Conservation (phyloP, 2,329 filamentous ascomycete species). For the Trichoderma sp. region DNA sequence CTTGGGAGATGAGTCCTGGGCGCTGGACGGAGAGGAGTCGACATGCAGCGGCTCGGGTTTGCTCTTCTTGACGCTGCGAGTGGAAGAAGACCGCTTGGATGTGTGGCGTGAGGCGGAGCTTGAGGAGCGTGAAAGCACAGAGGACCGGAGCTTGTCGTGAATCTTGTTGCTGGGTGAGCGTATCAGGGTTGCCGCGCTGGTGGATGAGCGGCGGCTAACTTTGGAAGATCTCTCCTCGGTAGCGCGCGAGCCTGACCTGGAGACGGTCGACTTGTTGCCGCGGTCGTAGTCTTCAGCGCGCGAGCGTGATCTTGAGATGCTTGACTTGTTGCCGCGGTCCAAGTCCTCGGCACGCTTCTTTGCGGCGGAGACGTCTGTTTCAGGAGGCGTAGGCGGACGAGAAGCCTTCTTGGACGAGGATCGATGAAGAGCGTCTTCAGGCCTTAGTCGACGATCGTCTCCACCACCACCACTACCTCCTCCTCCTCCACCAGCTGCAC, state of each 20-base stretch:
- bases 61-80: conserved; percentile 29
- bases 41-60: conserved; percentile 41
- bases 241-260: conserved; percentile 44
- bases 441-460: conserved; percentile 43
- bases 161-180: conserved; percentile 36
- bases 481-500: conserved; percentile 34
- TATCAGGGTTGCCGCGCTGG: conserved; percentile 57
- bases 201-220: conserved; percentile 53
- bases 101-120: conserved; percentile 34
- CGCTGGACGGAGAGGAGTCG: conserved; percentile 46
- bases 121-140: conserved; percentile 33
- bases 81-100: conserved; percentile 39
- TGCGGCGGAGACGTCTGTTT: conserved; percentile 56
- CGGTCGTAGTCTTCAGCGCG: conserved; percentile 39
- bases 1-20: conserved; percentile 56
- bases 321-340: conserved; percentile 33
- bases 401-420: conserved; percentile 41
- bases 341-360: conserved; percentile 35
- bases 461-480: conserved; percentile 50
- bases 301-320: conserved; percentile 43
- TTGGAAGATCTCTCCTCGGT: conserved; percentile 50
- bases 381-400: conserved; percentile 61
- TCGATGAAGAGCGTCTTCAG: conserved; percentile 41
- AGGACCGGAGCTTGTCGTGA: conserved; percentile 37
- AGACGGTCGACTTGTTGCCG: conserved; percentile 37